A percentile compares a stretch with the other conserved stretches of the same genome.
Evolutionary conservation across 2,329 filamentous ascomycete species (phyloP).

Genomic region (Xylaria sp.): DNA sequence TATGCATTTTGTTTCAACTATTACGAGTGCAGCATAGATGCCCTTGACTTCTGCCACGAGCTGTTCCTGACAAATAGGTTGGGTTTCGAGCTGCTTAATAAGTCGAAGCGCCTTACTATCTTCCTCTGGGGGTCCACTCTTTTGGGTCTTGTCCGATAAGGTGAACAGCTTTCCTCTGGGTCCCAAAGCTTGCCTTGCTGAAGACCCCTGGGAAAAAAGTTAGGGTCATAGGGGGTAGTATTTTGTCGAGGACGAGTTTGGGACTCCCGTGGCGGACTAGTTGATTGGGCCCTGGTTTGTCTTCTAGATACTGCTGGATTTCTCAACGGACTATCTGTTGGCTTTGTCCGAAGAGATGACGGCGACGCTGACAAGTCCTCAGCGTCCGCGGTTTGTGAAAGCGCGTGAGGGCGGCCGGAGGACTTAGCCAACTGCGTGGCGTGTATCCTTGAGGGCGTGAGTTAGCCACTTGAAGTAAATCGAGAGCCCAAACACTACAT

Average conservation of each 20-base stretch:
- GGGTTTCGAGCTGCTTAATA: conserved; percentile 49
- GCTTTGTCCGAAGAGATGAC: too few relatives aligned
- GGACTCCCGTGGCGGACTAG: conserved; percentile 41
- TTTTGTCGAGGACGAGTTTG: conserved; percentile 38
- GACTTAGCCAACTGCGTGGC: too few relatives aligned
- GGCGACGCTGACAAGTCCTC: too few relatives aligned
- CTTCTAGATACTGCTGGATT: too few relatives aligned
- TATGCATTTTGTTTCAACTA: conserved; percentile 89
- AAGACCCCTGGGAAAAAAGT: conserved; percentile 39
- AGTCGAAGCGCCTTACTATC: conserved; percentile 36
- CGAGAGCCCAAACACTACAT: too few relatives aligned
- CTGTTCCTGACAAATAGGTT: conserved; percentile 80
- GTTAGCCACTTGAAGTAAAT: too few relatives aligned
- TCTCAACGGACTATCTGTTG: too few relatives aligned
- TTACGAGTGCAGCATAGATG: conserved; percentile 84
- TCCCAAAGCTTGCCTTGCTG: conserved; percentile 44
- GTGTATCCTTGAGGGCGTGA: too few relatives aligned
- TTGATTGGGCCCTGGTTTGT: conserved; percentile 34
- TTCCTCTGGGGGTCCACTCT: conserved; percentile 29
- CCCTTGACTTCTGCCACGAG: conserved; percentile 83
- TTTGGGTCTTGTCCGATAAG: conserved; percentile 26
- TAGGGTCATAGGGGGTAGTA: conserved; percentile 37
- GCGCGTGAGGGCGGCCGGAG: too few relatives aligned
- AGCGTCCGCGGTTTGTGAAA: too few relatives aligned
- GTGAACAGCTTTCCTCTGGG: conserved; percentile 37